Percentiles rank a stretch among this genome's conserved stretches.
Conservation (phyloP, 2,329 filamentous ascomycete species). For the Apiospora sp. region DNA sequence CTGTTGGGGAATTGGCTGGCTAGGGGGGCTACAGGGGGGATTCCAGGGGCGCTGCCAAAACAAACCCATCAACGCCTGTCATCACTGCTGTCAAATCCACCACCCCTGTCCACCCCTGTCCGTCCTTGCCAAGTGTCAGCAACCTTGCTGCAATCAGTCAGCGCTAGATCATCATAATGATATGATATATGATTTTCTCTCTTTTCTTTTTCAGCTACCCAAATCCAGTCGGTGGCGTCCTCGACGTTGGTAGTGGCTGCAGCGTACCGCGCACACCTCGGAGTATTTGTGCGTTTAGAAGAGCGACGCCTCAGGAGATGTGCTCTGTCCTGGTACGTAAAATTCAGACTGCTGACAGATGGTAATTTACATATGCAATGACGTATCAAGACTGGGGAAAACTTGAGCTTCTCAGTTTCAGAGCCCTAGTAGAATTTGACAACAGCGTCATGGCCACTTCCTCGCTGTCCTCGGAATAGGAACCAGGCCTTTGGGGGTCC, state of each 20-base stretch:
- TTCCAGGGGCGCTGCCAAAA: background rate
- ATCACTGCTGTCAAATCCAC: background rate
- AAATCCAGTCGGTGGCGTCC: background rate
- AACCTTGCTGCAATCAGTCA: background rate
- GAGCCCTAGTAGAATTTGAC: too few relatives aligned
- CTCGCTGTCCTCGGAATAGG: background rate
- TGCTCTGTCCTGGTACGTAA: too few relatives aligned
- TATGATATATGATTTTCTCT: background rate
- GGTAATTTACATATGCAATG: too few relatives aligned
- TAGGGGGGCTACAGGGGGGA: background rate
- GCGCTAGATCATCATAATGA: slow-evolving; percentile 13
- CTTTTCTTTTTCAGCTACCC: slow-evolving; percentile 1
- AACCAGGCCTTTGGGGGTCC: background rate
- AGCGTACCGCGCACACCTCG: background rate
- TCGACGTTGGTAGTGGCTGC: background rate
- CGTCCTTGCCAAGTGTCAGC: background rate
- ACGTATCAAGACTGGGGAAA: too few relatives aligned
- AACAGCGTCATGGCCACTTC: too few relatives aligned
- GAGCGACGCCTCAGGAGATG: background rate
- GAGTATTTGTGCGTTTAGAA: background rate
- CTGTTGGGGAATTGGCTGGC: background rate
- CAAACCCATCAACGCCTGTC: background rate
- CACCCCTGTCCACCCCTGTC: background rate
- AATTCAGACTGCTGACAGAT: too few relatives aligned
- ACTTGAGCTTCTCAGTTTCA: too few relatives aligned